Base-by-base conservation (phyloP, 441 rosid species). In the Macaranga tanarius region DNA sequence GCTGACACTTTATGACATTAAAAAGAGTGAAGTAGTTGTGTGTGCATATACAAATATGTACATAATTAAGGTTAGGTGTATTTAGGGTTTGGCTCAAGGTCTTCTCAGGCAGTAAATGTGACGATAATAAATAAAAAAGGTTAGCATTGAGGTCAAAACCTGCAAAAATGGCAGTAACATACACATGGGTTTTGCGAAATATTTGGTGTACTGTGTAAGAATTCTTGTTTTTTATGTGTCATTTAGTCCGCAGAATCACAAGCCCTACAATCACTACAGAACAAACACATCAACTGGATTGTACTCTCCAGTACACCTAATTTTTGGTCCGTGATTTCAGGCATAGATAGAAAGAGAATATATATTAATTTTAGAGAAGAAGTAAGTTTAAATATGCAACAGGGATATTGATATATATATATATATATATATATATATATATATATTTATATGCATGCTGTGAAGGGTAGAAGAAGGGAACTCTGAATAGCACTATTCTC, bases 291-390 rank as follows among this genome's bases (percentile, higher is more conserved):
- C 79, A 62, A 40, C 59, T 25, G 50, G 47, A 56, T 72, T 82
- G 89, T 88, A 84, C 89, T 71, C 86, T 84, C 62, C 75, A 79
- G 90, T 86, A 80, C 91, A 4, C 72, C 23, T 61, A 62, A 31
- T 63, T 74, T 74, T 50, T 77, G 73, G 85, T 73, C 90, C 88
- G 89, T 88, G 89, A 84, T 79, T 81, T 82, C 76, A 79, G 86
- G 81, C 58, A 5, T 22, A 31, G 16, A 17, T 40, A 4, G 31
- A 50, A 31, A 0, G 40, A 34, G 63, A 65, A 62, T 9, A 23
- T 7, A 11, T 1, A 62, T 26, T 20, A 69, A n/a, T 69, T 58
- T 17, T 34, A 22, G 31, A n/a, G 7, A 4, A 34, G 38, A 4
- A 34, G 6, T 34, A 34, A 34, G 38, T 34, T 34, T 34, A 34